Conservation (phyloP, 106 monocot species). For the Posidonia australis region DNA sequence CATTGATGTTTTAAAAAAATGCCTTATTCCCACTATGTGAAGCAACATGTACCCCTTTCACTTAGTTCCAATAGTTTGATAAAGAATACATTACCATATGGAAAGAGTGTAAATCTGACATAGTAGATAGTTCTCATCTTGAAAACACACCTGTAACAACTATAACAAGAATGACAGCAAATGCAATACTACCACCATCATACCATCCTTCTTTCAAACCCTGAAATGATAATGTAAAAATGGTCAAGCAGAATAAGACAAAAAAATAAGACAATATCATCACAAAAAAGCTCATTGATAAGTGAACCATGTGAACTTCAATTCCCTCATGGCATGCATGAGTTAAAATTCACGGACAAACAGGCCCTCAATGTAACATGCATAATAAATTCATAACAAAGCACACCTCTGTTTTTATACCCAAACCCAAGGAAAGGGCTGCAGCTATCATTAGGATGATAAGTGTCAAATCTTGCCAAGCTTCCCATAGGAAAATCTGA, state of each 20-base stretch:
- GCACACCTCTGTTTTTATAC: constrained; percentile 76
- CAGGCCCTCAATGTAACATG: background rate
- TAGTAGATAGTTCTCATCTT: background rate
- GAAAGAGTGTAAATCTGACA: too few species aligned
- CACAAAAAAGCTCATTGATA: background rate
- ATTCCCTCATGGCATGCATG: background rate
- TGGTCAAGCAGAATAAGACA: background rate
- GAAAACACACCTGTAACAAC: constrained; percentile 68
- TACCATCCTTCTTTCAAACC: constrained; percentile 98
- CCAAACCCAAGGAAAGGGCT: constrained; percentile 57
- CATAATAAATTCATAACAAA: background rate
- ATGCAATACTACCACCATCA: constrained; percentile 92
- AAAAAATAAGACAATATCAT: background rate
- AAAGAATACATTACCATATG: too few species aligned
- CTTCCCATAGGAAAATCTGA: constrained; percentile 84
- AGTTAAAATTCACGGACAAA: background rate
- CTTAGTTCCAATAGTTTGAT: too few species aligned
- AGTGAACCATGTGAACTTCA: background rate
- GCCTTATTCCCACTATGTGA: too few species aligned
- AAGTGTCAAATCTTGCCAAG: constrained; percentile 87
- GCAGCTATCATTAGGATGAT: constrained; percentile 89
- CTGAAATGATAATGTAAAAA: constrained; percentile 13
- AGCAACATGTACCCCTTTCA: too few species aligned
- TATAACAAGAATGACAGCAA: constrained; percentile 89
- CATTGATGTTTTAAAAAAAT: too few species aligned